Base-by-base conservation (phyloP, 1,284 basidiomycete species). In the Cronartium ribicola region DNA sequence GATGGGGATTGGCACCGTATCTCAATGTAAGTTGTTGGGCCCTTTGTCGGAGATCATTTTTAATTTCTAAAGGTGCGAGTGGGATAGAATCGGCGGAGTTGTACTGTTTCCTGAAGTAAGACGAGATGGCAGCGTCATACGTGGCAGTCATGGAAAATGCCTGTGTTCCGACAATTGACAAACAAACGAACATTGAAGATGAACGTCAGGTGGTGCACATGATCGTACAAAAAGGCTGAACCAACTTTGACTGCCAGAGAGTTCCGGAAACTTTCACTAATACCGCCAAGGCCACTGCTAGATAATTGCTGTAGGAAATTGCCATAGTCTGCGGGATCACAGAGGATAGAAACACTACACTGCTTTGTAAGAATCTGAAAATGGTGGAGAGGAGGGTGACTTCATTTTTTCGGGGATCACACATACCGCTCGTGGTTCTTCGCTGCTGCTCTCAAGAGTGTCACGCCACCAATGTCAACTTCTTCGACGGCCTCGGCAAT, bases 381-480 rank as follows among this genome's bases (percentile, higher is more conserved):
- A 5, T 20, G 41, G 36, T 39, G 57, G 65, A 29, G 59, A 48
- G 2, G 10, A 48, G n/a, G 22, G 17, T 10, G 39, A 59, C 0
- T 60, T 2, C 29, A 1, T 29, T 29, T 29, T 1, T 29, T 29
- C 29, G 41, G 37, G 41, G 63, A 37, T 5, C 41, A 44, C 40
- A 75, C 76, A 46, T 10, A 78, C 77, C 77, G 79, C 76, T 87
- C 90, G 84, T 98, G 96, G 84, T 99, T 99, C 84, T 99, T 99
- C 75, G 96, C 96, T 5, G 94, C 96, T 6, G 96, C 96, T 73
- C 96, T 91, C 67, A 98, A 88, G 36, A 99, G 89, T 1, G 96
- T 98, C 57, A 99, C 96, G 63, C 96, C 96, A 5, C 96, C 96
- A 77, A 98, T 98, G 83, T 99, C 96, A 79, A 99, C 91, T 84